Percentiles rank a stretch among this genome's conserved stretches.
These are phyloP conservation scores for Ustilago nuda DNA, from an alignment of 1,284 basidiomycete species.

Conservation along the genomic window DNA sequence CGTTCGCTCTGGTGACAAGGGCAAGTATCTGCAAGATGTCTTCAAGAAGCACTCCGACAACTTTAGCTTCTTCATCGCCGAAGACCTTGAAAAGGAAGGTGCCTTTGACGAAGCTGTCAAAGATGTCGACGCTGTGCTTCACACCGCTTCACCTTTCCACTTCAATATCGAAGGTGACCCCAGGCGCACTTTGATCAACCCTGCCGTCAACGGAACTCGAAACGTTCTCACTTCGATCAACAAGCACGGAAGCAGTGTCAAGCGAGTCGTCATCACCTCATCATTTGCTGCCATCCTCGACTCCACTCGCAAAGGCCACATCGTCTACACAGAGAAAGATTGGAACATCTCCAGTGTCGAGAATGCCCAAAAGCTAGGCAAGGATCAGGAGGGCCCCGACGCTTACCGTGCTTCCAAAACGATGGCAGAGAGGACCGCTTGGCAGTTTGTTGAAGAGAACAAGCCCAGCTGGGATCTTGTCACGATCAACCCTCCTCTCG, in stretches of 20 bases:
- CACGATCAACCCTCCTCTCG: slow-evolving; percentile 58
- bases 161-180: slow-evolving; percentile 61
- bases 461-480: slow-evolving; percentile 51
- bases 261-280: slow-evolving; percentile 77
- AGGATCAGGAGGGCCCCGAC: slow-evolving; percentile 70
- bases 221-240: slow-evolving; percentile 74
- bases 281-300: slow-evolving; percentile 74
- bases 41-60: slow-evolving; percentile 73
- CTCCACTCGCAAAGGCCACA: slow-evolving; percentile 47
- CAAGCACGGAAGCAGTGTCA: slow-evolving; percentile 73
- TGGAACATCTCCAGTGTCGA: slow-evolving; percentile 78
- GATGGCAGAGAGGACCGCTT: slow-evolving; percentile 75
- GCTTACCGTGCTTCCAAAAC: slow-evolving; percentile 75
- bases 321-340: slow-evolving; percentile 71
- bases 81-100: slow-evolving; percentile 74
- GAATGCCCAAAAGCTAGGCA: slow-evolving; percentile 62
- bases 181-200: slow-evolving; percentile 72
- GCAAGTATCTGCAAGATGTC: slow-evolving; percentile 71
- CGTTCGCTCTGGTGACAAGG: slow-evolving; percentile 74
- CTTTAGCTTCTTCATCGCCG: slow-evolving; percentile 74
- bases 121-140: slow-evolving; percentile 76
- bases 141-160: slow-evolving; percentile 74
- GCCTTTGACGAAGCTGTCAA: slow-evolving; percentile 79
- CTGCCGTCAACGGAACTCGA: slow-evolving; percentile 77
- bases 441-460: slow-evolving; percentile 65